Evolutionary conservation across 371 early-diverging fungal genomes (phyloP).

Genomic region (Actinomucor elegans): DNA sequence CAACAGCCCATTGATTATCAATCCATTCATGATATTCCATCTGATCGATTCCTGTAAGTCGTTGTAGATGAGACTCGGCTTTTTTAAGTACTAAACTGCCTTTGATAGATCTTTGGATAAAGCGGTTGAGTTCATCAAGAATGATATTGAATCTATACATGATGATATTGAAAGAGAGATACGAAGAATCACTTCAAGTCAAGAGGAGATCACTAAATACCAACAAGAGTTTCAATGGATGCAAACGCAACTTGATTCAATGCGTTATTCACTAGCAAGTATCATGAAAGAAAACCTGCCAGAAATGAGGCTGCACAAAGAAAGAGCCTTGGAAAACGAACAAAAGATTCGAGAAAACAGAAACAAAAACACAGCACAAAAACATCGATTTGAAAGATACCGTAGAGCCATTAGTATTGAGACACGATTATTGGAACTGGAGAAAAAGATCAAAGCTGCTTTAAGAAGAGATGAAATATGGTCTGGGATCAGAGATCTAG

Average conservation of each 20-base stretch:
- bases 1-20: not conserved
- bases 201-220: constrained; percentile 12
- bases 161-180: constrained; percentile 12
- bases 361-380: constrained; percentile 8
- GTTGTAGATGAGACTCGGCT: too few relatives aligned
- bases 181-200: constrained; percentile 2
- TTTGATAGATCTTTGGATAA: constrained; percentile 7
- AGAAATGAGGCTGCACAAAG: constrained; percentile 6
- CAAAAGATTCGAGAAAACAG: constrained; percentile 2
- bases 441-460: constrained; percentile 15
- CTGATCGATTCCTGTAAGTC: constrained; percentile 12
- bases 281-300: not conserved
- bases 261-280: not conserved
- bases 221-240: not conserved
- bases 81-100: too few relatives aligned
- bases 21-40: not conserved
- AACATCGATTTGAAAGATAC: constrained; percentile 9
- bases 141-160: not conserved
- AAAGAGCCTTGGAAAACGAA: not conserved
- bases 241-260: constrained; percentile 6
- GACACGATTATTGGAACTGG: constrained; percentile 11
- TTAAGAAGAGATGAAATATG: constrained; percentile 21
- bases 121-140: not conserved
- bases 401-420: constrained; percentile 16
- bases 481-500: constrained; percentile 18